These are phyloP conservation scores for Bimuria novae-zelandiae DNA, from an alignment of 2,329 filamentous ascomycete genomes.

Conservation along the genomic window DNA sequence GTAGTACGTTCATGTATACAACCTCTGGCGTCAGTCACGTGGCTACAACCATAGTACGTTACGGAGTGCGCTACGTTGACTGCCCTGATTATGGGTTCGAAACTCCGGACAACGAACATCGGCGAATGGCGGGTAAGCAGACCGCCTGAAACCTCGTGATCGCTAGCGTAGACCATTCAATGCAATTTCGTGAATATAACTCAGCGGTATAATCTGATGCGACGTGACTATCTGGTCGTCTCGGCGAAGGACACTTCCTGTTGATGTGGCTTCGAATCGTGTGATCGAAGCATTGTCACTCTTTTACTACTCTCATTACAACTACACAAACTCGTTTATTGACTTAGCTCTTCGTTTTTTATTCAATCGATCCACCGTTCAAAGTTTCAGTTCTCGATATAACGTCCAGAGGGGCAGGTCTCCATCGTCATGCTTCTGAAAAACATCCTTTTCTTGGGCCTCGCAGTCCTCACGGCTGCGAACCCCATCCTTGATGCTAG, in stretches of 20 bases:
- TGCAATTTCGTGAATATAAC: background rate
- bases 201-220: background rate
- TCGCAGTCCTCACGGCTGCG: conserved; percentile 5
- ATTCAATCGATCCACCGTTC: background rate
- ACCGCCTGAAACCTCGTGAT: background rate
- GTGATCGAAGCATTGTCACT: conserved; percentile 1
- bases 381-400: background rate
- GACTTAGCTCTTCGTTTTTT: background rate
- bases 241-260: background rate
- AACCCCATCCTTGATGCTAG: conserved; percentile 4
- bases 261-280: background rate
- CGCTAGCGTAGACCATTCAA: background rate
- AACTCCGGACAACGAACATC: background rate
- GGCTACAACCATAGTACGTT: too few relatives aligned
- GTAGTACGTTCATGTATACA: too few relatives aligned
- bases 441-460: conserved; percentile 6
- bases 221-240: background rate
- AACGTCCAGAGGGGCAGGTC: background rate
- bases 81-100: background rate
- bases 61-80: background rate
- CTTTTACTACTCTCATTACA: conserved; percentile 1
- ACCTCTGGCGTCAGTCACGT: too few relatives aligned
- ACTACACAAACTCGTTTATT: background rate
- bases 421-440: conserved; percentile 4
- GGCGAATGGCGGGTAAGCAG: background rate